Evolutionary conservation across 1,284 basidiomycete species (phyloP), one percentile per base, ranked within the genome.

Genomic region (Irpex rosettiformis): DNA sequence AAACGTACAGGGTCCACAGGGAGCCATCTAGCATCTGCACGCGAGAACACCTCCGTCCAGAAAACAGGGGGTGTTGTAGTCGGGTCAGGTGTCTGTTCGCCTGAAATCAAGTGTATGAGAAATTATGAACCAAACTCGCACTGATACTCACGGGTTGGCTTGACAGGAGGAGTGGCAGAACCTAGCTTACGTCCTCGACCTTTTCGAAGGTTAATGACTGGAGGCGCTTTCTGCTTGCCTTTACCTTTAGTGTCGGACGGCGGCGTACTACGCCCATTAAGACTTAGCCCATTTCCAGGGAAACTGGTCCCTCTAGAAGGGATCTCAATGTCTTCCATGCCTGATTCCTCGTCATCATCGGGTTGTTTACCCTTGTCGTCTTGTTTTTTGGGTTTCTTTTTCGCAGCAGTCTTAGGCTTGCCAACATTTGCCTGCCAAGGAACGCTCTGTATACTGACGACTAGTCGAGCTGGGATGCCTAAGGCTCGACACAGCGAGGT

Each of bases 21-120:
- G 18, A 98, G 78, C 96, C 96, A 99, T 43, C 88, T 86, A 49
- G 85, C 87, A 73, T 98, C 95, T 1, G 95, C 87, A 18, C 93
- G 87, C 27, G 93, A 96, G 73, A 96, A 99, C 0, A 98, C 93
- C 73, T 99, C 97, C 1, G 93, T 94, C 97, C 96, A 99, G 73
- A 96, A 94, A 2, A 96, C 89, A 0, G 96, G 97, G 1, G 95
- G 90, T n/a, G 85, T 81, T 30, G 67, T 75, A 22, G 73, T 75
- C 40, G 86, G 86, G 70, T 88, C 81, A 43, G 76, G 72, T 10
- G 75, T 72, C 49, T 62, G 66, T 51, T 24, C 16, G 28, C 59
- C 48, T 52, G 33, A 6, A 24, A 8, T 30, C 28, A n/a, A 33
- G 24, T 8, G n/a, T 24, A 24, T 21, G 30, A 22, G 30, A 10